Percentiles rank a stretch among this genome's conserved stretches.
Conservation (phyloP, 805 yeast genomes). For the Metschnikowia koreensis region DNA sequence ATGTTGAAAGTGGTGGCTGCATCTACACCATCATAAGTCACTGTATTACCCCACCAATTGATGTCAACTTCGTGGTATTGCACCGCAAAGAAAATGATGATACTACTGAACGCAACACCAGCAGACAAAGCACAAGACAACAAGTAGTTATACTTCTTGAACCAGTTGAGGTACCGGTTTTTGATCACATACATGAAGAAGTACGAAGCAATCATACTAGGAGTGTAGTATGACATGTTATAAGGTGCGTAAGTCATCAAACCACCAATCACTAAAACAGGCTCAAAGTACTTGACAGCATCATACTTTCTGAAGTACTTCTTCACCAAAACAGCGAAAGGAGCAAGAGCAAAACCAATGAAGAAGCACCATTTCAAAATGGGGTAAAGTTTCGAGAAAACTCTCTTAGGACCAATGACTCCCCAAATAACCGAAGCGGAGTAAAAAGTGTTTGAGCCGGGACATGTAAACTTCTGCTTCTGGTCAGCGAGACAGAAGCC, state of each 20-base stretch:
- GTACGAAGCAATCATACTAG: constrained; percentile 23
- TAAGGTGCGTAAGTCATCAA: constrained; percentile 58
- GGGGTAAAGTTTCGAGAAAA: constrained; percentile 15
- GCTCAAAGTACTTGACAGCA: constrained; percentile 23
- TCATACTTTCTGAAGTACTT: constrained; percentile 38
- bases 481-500: constrained; percentile 33
- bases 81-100: constrained; percentile 36
- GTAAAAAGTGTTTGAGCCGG: constrained; percentile 39
- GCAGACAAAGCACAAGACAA: constrained; percentile 44
- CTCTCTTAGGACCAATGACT: constrained; percentile 32
- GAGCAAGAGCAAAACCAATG: constrained; percentile 35
- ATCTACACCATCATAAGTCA: constrained; percentile 35
- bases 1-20: constrained; percentile 13
- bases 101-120: constrained; percentile 40
- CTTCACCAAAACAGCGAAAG: constrained; percentile 36
- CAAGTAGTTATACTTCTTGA: constrained; percentile 43
- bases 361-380: constrained; percentile 33
- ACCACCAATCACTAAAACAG: constrained; percentile 44
- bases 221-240: constrained; percentile 29
- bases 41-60: constrained; percentile 68
- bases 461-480: constrained; percentile 35
- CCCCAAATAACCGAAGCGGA: constrained; percentile 45
- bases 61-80: constrained; percentile 23
- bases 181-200: constrained; percentile 38
- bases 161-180: constrained; percentile 42